Evolutionary conservation across 2,329 filamentous ascomycete genomes (phyloP).

Genomic region (Sporothrix pallida): DNA sequence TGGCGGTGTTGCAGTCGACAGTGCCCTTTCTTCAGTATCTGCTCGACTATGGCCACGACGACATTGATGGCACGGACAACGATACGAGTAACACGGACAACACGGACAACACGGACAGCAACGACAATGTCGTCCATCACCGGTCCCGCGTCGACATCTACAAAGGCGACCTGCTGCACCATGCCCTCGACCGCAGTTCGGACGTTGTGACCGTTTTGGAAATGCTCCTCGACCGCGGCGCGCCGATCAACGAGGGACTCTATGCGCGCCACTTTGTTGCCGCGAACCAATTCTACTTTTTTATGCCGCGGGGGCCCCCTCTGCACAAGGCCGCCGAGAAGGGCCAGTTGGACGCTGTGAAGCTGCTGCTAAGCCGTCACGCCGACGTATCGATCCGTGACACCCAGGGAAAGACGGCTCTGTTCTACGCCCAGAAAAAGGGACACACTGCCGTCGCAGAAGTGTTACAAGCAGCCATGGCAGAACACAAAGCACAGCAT

Average conservation of each 20-base stretch:
- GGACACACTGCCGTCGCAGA: background rate
- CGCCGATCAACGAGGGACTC: slow-evolving; percentile 18
- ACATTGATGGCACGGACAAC: too few species aligned
- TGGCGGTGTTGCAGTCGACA: too few species aligned
- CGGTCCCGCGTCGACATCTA: slow-evolving; percentile 6
- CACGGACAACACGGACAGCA: too few species aligned
- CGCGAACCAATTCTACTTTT: slow-evolving; percentile 1
- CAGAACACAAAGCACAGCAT: slow-evolving; percentile 1
- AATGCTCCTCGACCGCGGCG: slow-evolving; percentile 26
- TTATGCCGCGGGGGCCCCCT: slow-evolving; percentile 5
- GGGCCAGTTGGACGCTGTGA: slow-evolving; percentile 18
- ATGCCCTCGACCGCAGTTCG: background rate
- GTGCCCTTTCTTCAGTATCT: too few species aligned
- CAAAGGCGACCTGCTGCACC: slow-evolving; percentile 15
- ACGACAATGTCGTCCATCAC: background rate
- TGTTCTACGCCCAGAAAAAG: slow-evolving; percentile 1
- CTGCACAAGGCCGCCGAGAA: slow-evolving; percentile 18
- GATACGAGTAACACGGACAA: too few species aligned
- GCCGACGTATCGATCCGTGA: slow-evolving; percentile 17
- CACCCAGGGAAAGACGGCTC: slow-evolving; percentile 9
- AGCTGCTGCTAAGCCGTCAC: slow-evolving; percentile 11
- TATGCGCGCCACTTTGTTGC: background rate
- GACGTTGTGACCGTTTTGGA: background rate
- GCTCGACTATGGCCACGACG: too few species aligned
- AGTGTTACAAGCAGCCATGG: slow-evolving; percentile 17